A percentile compares a stretch with the other conserved stretches of the same genome.
phyloP scores from a whole-genome alignment of 106 monocot genomes.

The Platanthera guangdongensis region DNA sequence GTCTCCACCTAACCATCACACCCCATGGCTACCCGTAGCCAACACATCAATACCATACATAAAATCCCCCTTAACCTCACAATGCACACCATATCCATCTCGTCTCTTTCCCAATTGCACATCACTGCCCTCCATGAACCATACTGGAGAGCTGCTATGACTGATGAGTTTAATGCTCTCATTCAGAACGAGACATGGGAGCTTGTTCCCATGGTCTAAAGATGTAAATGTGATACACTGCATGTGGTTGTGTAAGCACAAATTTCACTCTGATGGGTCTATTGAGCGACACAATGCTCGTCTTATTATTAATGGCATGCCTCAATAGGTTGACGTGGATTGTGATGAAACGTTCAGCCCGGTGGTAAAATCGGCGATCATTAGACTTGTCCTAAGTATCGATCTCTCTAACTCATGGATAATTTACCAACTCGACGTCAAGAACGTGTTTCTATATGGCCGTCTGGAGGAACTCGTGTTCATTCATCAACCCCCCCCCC shows the following conservation, averaged over 20 bases:
- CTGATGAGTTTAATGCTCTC: too few relatives aligned
- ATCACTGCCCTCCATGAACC: too few relatives aligned
- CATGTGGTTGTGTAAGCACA: background rate
- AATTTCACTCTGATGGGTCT: background rate
- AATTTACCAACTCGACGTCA: too few relatives aligned
- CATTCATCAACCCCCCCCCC: background rate
- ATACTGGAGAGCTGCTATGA: too few relatives aligned
- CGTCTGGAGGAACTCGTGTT: background rate
- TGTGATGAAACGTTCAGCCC: slow-evolving; percentile 10
- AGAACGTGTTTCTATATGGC: background rate
- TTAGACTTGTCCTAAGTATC: background rate
- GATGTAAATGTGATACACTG: background rate
- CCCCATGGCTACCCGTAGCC: background rate
- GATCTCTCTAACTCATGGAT: background rate
- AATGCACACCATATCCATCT: background rate
- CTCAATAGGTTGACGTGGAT: slow-evolving; percentile 4
- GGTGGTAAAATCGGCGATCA: background rate
- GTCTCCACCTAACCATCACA: background rate
- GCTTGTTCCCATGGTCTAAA: background rate
- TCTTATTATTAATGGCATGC: background rate
- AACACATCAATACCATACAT: background rate
- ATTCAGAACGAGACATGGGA: background rate
- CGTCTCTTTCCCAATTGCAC: background rate
- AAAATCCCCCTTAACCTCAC: background rate
- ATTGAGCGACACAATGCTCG: background rate